phyloP scores from a whole-genome alignment of 2,329 filamentous ascomycete genomes.

The Cordyceps javanica region DNA sequence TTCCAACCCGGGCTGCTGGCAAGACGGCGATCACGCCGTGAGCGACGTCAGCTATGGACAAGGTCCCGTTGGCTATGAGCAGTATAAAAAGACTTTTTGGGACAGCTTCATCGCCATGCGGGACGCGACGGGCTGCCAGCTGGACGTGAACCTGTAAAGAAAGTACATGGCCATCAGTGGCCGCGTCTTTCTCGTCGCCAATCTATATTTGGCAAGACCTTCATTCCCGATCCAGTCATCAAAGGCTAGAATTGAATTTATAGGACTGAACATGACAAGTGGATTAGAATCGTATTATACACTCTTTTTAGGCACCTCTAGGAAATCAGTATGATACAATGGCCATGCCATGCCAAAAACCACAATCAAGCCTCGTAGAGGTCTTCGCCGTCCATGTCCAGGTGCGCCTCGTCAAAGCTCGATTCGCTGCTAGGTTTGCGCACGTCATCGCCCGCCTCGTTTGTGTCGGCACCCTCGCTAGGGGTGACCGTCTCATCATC shows the following conservation, averaged over 20 bases:
- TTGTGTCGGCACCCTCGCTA: slow-evolving; percentile 3
- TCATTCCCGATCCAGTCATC: too few relatives aligned
- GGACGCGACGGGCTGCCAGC: not conserved
- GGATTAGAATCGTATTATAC: not conserved
- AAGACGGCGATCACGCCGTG: not conserved
- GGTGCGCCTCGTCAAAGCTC: not conserved
- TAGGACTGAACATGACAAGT: too few relatives aligned
- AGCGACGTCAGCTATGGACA: not conserved
- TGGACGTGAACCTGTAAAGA: not conserved
- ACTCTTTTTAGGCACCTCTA: not conserved
- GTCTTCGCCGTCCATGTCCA: not conserved
- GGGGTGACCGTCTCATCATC: slow-evolving; percentile 6
- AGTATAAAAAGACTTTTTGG: not conserved
- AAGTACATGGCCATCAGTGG: too few relatives aligned
- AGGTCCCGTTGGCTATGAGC: not conserved
- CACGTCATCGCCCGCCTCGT: not conserved
- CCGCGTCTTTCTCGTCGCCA: too few relatives aligned
- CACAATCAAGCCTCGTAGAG: not conserved
- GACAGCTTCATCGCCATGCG: not conserved
- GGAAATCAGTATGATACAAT: slow-evolving; percentile 4
- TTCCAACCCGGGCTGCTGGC: not conserved
- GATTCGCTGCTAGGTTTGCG: slow-evolving; percentile 7
- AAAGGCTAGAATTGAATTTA: too few relatives aligned
- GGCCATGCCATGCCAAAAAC: not conserved
- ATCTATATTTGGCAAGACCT: too few relatives aligned